Base-by-base conservation (phyloP, 371 early-diverging fungal species). In the Umbelopsis sp. region DNA sequence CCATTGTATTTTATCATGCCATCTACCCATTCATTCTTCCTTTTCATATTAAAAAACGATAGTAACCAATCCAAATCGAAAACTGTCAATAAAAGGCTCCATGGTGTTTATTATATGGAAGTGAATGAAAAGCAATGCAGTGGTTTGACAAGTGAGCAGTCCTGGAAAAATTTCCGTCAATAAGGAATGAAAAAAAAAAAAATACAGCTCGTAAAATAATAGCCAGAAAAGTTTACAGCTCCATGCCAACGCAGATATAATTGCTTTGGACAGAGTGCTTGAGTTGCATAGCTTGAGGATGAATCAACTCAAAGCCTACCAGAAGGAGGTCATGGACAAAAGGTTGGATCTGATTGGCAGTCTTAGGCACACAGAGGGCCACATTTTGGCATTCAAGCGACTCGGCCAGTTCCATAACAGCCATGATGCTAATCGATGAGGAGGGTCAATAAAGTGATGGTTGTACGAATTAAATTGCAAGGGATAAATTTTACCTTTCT, bases 171-270 rank as follows among this genome's bases (percentile, higher is more conserved):
- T 12, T 41, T 12, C 10, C 41, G 12, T 41, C 12, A 41, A 41
- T 7, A 10, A 41, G 7, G 41, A 10, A 12, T 12, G 16, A 48
- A n/a, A 20, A n/a, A 57, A 10, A 12, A 12, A 35, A 52, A 57
- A 57, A 35, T 2, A 35, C 18, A 57, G 18, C 35, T 35, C 35
- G 57, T 18, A n/a, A 11, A 35, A 35, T 35, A 3, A 57, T 14
- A 52, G 29, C 18, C 5, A 29, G 29, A 57, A 5, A 25, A 16
- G 57, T 14, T 57, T 57, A 57, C 9, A 35, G 35, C 35, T 57
- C 57, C 57, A 57, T 57, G 57, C 57, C 57, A 29, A 57, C 57
- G 35, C 57, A 57, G n/a, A 57, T 57, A 57, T 57, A 57, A 24
- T 57, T 57, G 22, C 16, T 14, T 57, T 57, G 57, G 29, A 57